Evolutionary conservation across 2,329 filamentous ascomycete species (phyloP), one percentile per base, ranked within the genome.

Genomic region (Botrytis porri): DNA sequence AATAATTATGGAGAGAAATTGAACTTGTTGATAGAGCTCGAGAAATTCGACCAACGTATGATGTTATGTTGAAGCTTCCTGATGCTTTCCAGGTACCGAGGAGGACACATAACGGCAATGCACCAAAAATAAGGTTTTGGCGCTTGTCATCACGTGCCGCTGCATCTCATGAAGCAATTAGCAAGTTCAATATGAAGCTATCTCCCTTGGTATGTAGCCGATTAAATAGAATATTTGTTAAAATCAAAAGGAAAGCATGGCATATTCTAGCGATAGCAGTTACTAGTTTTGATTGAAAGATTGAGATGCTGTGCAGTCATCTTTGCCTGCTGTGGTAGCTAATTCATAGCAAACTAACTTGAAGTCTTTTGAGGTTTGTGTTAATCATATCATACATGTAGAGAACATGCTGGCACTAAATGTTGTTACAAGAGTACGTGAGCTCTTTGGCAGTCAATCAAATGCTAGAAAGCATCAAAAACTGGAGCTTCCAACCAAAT

Each of bases 81-180:
- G 25, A 57, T 64, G 22, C 62, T 65, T 57, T 67, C 51, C 64
- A 67, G 62, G 62, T 67, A 67, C 39, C 62, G 32, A 72, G 51
- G 41, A 69, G 70, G 70, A 72, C 70, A 72, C 70, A 67, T 72
- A 72, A 72, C 51, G 70, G 29, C 70, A 69, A 60, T 37, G 48
- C 70, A 67, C 45, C 39, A 65, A 71, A 62, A 71, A 35, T 71
- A 66, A 57, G 29, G 35, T 18, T 59, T n/a, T n/a, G 59, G 45
- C 41, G 43, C 45, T 71, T 35, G 18, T 41, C 48, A 29, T 72
- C 70, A 72, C 70, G 70, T 72, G 65, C 16, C 9, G 8, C 25
- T 32, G 43, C 14, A 37, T 5, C 14, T 22, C 20, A 67, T 67
- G 62, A 45, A 48, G 37, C 45, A 45, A 66, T 59, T 35, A 57